Evolutionary conservation across 106 monocot species (phyloP).

Genomic region (Iris macrosiphon): DNA sequence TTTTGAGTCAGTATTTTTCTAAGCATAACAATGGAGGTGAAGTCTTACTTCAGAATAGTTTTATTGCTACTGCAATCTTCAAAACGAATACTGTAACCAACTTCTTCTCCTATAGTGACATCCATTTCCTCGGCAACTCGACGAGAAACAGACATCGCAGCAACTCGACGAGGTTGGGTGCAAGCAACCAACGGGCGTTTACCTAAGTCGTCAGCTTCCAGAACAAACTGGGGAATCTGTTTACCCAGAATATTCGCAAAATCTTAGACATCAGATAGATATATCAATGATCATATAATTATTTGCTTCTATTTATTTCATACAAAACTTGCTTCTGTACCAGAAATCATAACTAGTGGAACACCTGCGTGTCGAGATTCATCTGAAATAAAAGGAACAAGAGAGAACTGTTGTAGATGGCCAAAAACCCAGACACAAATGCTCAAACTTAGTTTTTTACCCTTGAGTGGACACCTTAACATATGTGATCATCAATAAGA

Average conservation of each 20-base stretch:
- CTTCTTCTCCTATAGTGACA: slow-evolving; percentile 66
- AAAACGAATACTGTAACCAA: slow-evolving; percentile 72
- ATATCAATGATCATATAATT: background rate
- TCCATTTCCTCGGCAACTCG: slow-evolving; percentile 83
- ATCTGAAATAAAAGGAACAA: background rate
- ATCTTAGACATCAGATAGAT: background rate
- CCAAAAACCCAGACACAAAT: no score
- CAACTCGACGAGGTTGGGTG: slow-evolving; percentile 76
- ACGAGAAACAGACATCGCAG: slow-evolving; percentile 64
- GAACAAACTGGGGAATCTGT: slow-evolving; percentile 73
- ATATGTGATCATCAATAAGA: no score
- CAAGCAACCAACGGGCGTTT: slow-evolving; percentile 55
- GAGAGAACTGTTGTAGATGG: background rate
- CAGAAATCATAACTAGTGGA: background rate
- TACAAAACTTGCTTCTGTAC: background rate
- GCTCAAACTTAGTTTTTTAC: no score
- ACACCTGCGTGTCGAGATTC: background rate
- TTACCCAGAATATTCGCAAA: background rate
- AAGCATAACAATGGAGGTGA: no score
- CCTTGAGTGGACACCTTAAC: no score
- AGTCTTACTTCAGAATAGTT: slow-evolving; percentile 63
- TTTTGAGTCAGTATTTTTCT: no score
- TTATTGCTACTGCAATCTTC: slow-evolving; percentile 76
- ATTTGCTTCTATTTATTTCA: no score
- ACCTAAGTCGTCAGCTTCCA: slow-evolving; percentile 41